Conservation (phyloP, 2,329 filamentous ascomycete genomes). For the Colletotrichum scovillei region DNA sequence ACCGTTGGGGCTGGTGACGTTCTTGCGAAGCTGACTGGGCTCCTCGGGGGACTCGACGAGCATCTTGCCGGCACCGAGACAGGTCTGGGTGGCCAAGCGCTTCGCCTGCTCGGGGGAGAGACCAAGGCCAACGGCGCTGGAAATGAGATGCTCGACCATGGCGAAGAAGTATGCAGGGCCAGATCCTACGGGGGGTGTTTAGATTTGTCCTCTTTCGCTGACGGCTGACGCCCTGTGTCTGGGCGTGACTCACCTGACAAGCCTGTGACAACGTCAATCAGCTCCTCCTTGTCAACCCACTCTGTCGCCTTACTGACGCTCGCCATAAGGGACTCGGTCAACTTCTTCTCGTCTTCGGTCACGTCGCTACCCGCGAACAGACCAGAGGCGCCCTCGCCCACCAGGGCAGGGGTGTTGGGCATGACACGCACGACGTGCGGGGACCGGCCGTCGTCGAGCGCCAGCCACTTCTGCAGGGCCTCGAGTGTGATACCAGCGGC, state of each 20-base stretch:
- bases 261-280: conserved; percentile 62
- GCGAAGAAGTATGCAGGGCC: conserved; percentile 66
- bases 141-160: conserved; percentile 62
- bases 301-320: conserved; percentile 60
- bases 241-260: conserved; percentile 53
- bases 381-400: conserved; percentile 62
- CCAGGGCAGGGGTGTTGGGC: conserved; percentile 63
- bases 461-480: conserved; percentile 54
- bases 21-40: conserved; percentile 59
- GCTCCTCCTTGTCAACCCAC: conserved; percentile 61
- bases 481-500: conserved; percentile 60
- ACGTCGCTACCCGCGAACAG: conserved; percentile 57
- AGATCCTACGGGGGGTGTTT: conserved; percentile 48
- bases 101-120: conserved; percentile 60
- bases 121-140: conserved; percentile 55
- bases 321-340: conserved; percentile 54
- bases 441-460: conserved; percentile 47
- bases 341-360: conserved; percentile 52
- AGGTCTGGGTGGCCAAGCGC: conserved; percentile 61
- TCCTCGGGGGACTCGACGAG: conserved; percentile 58
- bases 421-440: conserved; percentile 63
- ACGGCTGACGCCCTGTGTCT: not conserved
- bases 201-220: not conserved
- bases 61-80: conserved; percentile 63
- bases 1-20: conserved; percentile 64